A percentile compares a stretch with the other conserved stretches of the same genome.
Conservation (phyloP, 2,329 filamentous ascomycete species). For the Westerdykella ornata region DNA sequence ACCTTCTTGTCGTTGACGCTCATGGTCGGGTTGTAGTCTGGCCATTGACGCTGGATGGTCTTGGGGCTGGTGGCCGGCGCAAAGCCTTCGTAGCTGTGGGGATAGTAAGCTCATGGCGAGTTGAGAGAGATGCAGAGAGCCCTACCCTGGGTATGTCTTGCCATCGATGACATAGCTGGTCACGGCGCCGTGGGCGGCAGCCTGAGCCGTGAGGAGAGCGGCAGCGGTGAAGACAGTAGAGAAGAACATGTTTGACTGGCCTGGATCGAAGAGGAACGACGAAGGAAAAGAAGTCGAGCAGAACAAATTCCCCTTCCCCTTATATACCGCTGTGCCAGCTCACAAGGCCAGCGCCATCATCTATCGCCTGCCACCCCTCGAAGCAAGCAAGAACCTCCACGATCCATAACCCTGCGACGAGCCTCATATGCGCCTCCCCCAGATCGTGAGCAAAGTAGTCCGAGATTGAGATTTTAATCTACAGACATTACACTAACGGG, state of each 20-base stretch:
- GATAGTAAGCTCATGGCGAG: constrained; percentile 29
- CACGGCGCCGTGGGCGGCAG: constrained; percentile 32
- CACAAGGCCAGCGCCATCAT: constrained; percentile 1
- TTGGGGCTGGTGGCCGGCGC: constrained; percentile 44
- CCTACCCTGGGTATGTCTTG: constrained; percentile 26
- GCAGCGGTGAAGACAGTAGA: constrained; percentile 30
- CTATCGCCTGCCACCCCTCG: neutral
- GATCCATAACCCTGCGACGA: constrained; percentile 1
- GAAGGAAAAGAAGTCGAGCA: neutral
- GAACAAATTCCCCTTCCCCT: constrained; percentile 5
- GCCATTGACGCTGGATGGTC: constrained; percentile 55
- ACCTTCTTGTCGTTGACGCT: constrained; percentile 46
- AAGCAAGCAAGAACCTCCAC: neutral
- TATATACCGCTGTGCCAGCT: constrained; percentile 10
- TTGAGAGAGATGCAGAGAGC: constrained; percentile 18
- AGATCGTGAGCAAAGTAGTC: constrained; percentile 19
- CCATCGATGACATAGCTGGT: constrained; percentile 34
- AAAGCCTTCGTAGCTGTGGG: constrained; percentile 48
- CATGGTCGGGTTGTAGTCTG: constrained; percentile 51
- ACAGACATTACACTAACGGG: constrained; percentile 13
- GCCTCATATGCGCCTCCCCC: constrained; percentile 5
- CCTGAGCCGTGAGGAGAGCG: constrained; percentile 25
- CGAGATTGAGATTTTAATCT: constrained; percentile 20
- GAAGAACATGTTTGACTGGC: constrained; percentile 32
- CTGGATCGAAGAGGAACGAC: constrained; percentile 2